These are phyloP conservation scores for Cucurbita moschata DNA, from an alignment of 306 rosid species.

Conservation along the genomic window DNA sequence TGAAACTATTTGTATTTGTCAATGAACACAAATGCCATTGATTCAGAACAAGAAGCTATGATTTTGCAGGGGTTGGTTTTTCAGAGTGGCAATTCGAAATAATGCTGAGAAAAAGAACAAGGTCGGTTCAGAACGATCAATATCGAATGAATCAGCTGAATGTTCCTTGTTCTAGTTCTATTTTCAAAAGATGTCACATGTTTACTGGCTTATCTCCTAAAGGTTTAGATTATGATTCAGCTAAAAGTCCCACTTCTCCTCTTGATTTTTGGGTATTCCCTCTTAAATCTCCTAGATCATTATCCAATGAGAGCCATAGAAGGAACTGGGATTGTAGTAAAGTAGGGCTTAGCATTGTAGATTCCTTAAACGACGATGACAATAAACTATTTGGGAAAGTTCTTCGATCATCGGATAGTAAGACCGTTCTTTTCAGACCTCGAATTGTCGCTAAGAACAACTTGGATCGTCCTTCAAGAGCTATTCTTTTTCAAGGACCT, in stretches of 20 bases:
- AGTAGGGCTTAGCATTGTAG: conserved; percentile 63
- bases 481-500: conserved; percentile 28
- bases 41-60: neutral
- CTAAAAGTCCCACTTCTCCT: conserved; percentile 83
- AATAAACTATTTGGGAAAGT: conserved; percentile 34
- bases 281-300: conserved; percentile 33
- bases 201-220: conserved; percentile 50
- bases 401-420: conserved; percentile 44
- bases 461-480: conserved; percentile 15
- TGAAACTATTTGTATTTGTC: neutral
- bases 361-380: conserved; percentile 44
- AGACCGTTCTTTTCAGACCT: conserved; percentile 40
- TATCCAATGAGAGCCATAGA: conserved; percentile 25
- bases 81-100: conserved; percentile 14
- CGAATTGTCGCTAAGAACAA: conserved; percentile 27
- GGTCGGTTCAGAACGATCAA: conserved; percentile 61
- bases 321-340: conserved; percentile 64
- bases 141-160: conserved; percentile 36
- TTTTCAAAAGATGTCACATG: conserved; percentile 44
- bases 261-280: conserved; percentile 48
- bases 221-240: conserved; percentile 53
- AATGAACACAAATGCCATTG: neutral
- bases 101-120: conserved; percentile 78
- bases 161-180: conserved; percentile 29
- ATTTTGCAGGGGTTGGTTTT: neutral